These are phyloP conservation scores for Geotrichum fermentans DNA, from an alignment of 1,139 yeast genomes.

Conservation along the genomic window DNA sequence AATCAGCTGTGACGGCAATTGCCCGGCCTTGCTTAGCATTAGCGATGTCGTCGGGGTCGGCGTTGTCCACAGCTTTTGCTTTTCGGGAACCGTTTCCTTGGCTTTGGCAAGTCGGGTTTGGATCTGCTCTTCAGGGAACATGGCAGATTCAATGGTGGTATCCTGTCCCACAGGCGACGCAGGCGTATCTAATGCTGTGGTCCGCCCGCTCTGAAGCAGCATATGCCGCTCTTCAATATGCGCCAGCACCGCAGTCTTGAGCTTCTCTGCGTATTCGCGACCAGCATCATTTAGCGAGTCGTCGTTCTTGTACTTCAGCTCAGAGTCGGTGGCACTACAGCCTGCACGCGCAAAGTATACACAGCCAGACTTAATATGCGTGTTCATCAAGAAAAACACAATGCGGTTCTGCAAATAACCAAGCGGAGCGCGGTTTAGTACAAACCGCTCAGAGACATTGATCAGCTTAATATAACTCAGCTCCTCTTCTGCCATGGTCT, in stretches of 20 bases:
- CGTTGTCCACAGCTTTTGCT: slow-evolving; percentile 20
- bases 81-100: slow-evolving; percentile 16
- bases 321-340: slow-evolving; percentile 26
- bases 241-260: slow-evolving; percentile 40
- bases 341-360: slow-evolving; percentile 76
- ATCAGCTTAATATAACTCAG: slow-evolving; percentile 74
- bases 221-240: slow-evolving; percentile 35
- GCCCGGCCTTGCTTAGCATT: slow-evolving; percentile 8
- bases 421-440: slow-evolving; percentile 72
- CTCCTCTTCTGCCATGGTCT: slow-evolving; percentile 47
- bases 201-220: not conserved
- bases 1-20: slow-evolving; percentile 30
- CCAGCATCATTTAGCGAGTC: slow-evolving; percentile 39
- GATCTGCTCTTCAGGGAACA: slow-evolving; percentile 20
- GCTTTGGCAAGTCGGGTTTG: slow-evolving; percentile 21
- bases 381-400: slow-evolving; percentile 83
- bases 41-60: slow-evolving; percentile 20
- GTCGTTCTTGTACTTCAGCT: slow-evolving; percentile 37
- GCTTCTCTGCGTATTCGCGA: slow-evolving; percentile 37
- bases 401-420: slow-evolving; percentile 88
- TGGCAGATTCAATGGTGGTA: not conserved
- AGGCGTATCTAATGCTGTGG: not conserved
- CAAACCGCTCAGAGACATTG: slow-evolving; percentile 84
- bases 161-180: not conserved
- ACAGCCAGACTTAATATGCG: slow-evolving; percentile 77